Percentiles rank a stretch among this genome's conserved stretches.
Evolutionary conservation across 495 filamentous ascomycete genomes (phyloP).

Genomic region (Podospora fimiseda): DNA sequence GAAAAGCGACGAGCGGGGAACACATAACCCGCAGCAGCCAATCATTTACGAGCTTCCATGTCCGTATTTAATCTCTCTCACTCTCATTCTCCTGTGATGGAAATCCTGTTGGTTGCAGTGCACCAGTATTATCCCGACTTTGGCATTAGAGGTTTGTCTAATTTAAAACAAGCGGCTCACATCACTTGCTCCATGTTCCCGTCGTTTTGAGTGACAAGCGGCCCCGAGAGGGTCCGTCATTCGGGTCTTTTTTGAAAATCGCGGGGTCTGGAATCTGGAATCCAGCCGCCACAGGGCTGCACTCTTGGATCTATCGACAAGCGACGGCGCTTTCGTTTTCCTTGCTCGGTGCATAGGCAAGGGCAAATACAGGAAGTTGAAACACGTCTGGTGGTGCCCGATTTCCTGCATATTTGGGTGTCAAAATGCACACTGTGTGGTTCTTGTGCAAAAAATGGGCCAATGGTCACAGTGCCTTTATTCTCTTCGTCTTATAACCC

Average conservation of each 20-base stretch:
- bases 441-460: no score
- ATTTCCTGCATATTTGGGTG: neutral
- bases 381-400: neutral
- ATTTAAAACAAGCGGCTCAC: neutral
- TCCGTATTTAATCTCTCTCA: neutral
- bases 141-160: neutral
- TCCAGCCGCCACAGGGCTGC: neutral
- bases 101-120: no score
- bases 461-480: neutral
- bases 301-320: neutral
- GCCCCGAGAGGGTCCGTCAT: no score
- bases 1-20: conserved; percentile 1
- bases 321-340: neutral
- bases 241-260: no score
- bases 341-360: no score
- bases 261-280: neutral
- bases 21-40: neutral
- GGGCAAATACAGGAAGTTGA: neutral
- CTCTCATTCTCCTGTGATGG: neutral
- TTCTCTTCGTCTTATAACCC: neutral
- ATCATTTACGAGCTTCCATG: neutral
- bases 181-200: no score
- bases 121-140: no score
- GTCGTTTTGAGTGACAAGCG: no score
- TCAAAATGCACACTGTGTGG: neutral